These are phyloP conservation scores for Phytophthora tubulina DNA, from an alignment of 352 stramenopile genomes.

Conservation along the genomic window DNA sequence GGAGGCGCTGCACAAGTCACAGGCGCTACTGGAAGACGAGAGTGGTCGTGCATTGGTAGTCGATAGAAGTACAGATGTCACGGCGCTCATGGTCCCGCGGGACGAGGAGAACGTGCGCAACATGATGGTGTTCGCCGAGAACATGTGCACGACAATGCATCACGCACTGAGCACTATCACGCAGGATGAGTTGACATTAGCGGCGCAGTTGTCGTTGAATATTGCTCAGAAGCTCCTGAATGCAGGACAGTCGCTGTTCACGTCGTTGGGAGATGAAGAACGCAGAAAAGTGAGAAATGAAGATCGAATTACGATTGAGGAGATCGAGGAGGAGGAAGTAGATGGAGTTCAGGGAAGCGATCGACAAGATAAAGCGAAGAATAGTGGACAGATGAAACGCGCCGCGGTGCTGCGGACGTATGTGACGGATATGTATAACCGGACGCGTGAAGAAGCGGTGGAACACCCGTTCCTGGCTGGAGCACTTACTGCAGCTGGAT, in stretches of 20 bases:
- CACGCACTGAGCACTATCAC: slow-evolving; percentile 79
- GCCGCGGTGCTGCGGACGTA: slow-evolving; percentile 56
- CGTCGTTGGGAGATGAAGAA: slow-evolving; percentile 78
- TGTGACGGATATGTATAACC: slow-evolving; percentile 53
- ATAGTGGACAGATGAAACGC: slow-evolving; percentile 30
- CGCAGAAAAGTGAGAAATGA: slow-evolving; percentile 37
- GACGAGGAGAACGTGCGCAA: slow-evolving; percentile 80
- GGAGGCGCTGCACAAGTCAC: slow-evolving; percentile 47
- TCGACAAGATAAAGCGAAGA: neutral
- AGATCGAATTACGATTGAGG: slow-evolving; percentile 81
- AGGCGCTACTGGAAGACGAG: slow-evolving; percentile 33
- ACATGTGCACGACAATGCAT: slow-evolving; percentile 81
- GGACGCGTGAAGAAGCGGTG: slow-evolving; percentile 48
- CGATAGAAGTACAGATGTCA: slow-evolving; percentile 1
- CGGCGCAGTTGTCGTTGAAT: slow-evolving; percentile 75
- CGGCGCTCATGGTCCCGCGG: slow-evolving; percentile 31
- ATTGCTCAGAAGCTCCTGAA: slow-evolving; percentile 81
- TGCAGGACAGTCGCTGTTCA: slow-evolving; percentile 73
- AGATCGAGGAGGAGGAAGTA: slow-evolving; percentile 54
- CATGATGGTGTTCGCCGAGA: slow-evolving; percentile 79
- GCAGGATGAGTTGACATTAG: slow-evolving; percentile 72
- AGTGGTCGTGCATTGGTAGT: slow-evolving; percentile 19
- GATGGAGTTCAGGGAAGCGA: slow-evolving; percentile 13
- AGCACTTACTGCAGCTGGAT: slow-evolving; percentile 59
- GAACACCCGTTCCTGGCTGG: slow-evolving; percentile 75